Percentiles rank a stretch among this genome's conserved stretches.
Conservation (phyloP, 345 rosid genomes). For the Boechera divaricarpa region DNA sequence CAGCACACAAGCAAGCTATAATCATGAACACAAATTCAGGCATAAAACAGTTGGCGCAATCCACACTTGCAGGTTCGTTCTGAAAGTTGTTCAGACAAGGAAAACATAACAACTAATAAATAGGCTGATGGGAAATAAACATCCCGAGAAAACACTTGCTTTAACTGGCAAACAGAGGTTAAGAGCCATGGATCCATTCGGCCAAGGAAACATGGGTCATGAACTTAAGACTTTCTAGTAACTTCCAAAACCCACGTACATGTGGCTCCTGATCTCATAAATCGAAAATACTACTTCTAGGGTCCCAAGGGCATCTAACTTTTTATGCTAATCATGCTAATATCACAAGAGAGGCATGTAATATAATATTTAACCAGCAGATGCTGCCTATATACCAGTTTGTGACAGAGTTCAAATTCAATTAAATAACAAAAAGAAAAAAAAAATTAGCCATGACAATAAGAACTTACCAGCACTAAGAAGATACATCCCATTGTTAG, state of each 20-base stretch:
- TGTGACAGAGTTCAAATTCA: constrained; percentile 3
- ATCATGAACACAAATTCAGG: background rate
- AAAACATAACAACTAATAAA: background rate
- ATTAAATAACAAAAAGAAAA: constrained; percentile 11
- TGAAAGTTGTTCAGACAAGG: constrained; percentile 2
- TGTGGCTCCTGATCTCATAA: constrained; percentile 11
- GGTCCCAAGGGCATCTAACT: background rate
- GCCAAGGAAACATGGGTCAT: constrained; percentile 6
- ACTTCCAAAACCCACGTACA: background rate
- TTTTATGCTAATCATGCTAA: background rate
- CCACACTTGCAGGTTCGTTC: constrained; percentile 9
- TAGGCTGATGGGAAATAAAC: background rate
- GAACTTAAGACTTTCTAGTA: background rate
- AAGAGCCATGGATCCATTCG: background rate
- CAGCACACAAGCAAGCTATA: constrained; percentile 12
- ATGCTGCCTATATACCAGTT: constrained; percentile 9
- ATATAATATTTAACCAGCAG: constrained; percentile 5
- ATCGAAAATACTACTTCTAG: background rate
- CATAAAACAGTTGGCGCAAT: background rate
- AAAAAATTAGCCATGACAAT: constrained; percentile 20
- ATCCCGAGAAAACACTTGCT: background rate
- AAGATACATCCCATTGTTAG: constrained; percentile 92
- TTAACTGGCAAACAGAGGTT: background rate
- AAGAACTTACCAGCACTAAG: constrained; percentile 81
- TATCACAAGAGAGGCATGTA: constrained; percentile 1